These are phyloP conservation scores for Neonectria hederae DNA, from an alignment of 2,329 filamentous ascomycete species.

Conservation along the genomic window DNA sequence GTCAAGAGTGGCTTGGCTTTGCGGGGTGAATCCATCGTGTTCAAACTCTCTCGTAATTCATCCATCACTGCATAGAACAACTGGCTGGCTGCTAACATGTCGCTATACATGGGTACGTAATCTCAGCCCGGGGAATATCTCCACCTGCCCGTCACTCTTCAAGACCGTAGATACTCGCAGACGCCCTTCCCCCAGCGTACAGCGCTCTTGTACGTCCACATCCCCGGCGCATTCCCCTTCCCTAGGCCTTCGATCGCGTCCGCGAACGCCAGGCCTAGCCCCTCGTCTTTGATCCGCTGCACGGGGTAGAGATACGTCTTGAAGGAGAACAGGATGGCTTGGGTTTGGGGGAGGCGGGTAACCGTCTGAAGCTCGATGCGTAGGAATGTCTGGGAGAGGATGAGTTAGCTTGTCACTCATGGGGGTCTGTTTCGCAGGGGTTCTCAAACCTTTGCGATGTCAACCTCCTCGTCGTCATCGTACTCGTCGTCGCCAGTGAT, in stretches of 20 bases:
- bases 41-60: not conserved
- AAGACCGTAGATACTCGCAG: conserved; percentile 55
- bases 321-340: conserved; percentile 63
- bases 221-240: conserved; percentile 61
- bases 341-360: conserved; percentile 57
- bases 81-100: not conserved
- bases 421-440: not conserved
- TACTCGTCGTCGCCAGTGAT: conserved; percentile 32
- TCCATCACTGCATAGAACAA: not conserved
- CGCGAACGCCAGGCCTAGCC: conserved; percentile 56
- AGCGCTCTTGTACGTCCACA: conserved; percentile 63
- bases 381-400: conserved; percentile 45
- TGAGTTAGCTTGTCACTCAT: not conserved
- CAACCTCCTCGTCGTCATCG: conserved; percentile 14
- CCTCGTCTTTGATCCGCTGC: conserved; percentile 59
- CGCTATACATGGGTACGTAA: not conserved
- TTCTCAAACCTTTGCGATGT: conserved; percentile 26
- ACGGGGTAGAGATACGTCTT: conserved; percentile 65
- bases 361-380: conserved; percentile 63
- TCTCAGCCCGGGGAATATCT: not conserved
- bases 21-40: not conserved
- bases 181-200: conserved; percentile 58
- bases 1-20: not conserved
- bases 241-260: conserved; percentile 63
- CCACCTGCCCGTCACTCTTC: conserved; percentile 1